phyloP scores from a whole-genome alignment of 1,284 basidiomycete species.

The Pseudomicrostroma phylloplanum region DNA sequence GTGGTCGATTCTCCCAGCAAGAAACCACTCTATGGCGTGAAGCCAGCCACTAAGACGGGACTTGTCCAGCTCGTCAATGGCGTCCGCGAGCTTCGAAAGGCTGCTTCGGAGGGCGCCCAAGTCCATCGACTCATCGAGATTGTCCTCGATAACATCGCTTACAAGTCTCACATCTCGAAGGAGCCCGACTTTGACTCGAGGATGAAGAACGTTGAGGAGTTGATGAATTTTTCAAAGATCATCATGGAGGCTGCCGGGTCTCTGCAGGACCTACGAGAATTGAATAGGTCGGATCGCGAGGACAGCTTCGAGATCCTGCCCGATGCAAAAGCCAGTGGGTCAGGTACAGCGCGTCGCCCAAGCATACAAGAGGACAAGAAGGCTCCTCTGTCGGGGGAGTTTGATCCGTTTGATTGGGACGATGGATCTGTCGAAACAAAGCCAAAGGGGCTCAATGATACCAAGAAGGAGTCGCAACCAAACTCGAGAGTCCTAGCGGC shows the following conservation, averaged over 20 bases:
- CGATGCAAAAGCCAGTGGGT: too few relatives aligned
- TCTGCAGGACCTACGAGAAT: not conserved
- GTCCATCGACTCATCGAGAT: slow-evolving; percentile 65
- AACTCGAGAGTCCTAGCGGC: too few relatives aligned
- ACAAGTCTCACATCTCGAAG: slow-evolving; percentile 65
- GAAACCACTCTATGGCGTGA: slow-evolving; percentile 60
- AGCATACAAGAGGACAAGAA: too few relatives aligned
- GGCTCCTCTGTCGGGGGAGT: too few relatives aligned
- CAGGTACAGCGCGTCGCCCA: too few relatives aligned
- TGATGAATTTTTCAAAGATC: slow-evolving; percentile 54
- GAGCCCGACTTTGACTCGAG: slow-evolving; percentile 66
- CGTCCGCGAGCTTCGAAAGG: slow-evolving; percentile 58
- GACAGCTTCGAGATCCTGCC: too few relatives aligned
- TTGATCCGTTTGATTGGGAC: too few relatives aligned
- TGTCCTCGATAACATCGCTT: slow-evolving; percentile 61
- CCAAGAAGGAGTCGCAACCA: too few relatives aligned
- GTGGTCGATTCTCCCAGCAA: not conserved
- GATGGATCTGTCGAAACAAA: too few relatives aligned
- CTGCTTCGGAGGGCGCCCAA: slow-evolving; percentile 60
- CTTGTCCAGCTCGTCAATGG: slow-evolving; percentile 60
- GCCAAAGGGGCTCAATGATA: too few relatives aligned
- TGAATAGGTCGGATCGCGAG: too few relatives aligned
- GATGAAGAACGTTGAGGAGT: slow-evolving; percentile 80
- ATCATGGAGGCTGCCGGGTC: slow-evolving; percentile 21
- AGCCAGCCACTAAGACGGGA: slow-evolving; percentile 63